Base-by-base conservation (phyloP, 768 basidiomycete genomes). In the Rhizopogon salebrosus region DNA sequence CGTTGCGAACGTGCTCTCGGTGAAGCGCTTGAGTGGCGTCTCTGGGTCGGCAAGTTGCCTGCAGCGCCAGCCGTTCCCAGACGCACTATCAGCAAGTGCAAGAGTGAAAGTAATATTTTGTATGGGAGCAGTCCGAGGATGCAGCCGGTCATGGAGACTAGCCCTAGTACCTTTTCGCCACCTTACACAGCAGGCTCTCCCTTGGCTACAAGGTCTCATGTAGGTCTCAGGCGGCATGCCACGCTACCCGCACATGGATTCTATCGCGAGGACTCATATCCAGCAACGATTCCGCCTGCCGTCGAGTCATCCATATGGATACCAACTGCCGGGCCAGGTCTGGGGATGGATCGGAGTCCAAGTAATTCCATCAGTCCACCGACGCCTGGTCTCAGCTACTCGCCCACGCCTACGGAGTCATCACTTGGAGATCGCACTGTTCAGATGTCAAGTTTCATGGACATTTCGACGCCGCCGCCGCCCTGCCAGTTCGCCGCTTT, bases 1-100 rank as follows among this genome's bases (percentile, higher is more conserved):
- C 80, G 84, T 16, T 94, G 92, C 63, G 95, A 98, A 69, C 83
- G 89, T 22, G 89, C 89, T 1, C 80, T 98, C 38, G 89, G 92
- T 22, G 83, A 85, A 64, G 85, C 91, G 8, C 79, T 95, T 18
- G 85, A 85, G 55, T 95, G 91, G 90, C 80, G 89, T n/a, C 81
- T 95, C 22, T 94, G 92, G 91, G 90, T 95, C 37, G 91, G 91
- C 52, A 92, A 92, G 70, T 71, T 75, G 61, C 70, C 71, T 49
- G 63, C 64, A 62, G 63, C 41, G 62, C 62, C 70, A 52, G 61
- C 77, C 41, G 49, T 54, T 57, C 51, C 60, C 18, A 41, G 55
- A 62, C 75, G 80, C 49, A 52, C 75, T 3, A 65, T 85, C 22
- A 63, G 67, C 29, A 72, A 83, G 58, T 72, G 75, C 22, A 79